Evolutionary conservation across 768 basidiomycete species (phyloP).

Genomic region (Strobilomyces echinocephalus): DNA sequence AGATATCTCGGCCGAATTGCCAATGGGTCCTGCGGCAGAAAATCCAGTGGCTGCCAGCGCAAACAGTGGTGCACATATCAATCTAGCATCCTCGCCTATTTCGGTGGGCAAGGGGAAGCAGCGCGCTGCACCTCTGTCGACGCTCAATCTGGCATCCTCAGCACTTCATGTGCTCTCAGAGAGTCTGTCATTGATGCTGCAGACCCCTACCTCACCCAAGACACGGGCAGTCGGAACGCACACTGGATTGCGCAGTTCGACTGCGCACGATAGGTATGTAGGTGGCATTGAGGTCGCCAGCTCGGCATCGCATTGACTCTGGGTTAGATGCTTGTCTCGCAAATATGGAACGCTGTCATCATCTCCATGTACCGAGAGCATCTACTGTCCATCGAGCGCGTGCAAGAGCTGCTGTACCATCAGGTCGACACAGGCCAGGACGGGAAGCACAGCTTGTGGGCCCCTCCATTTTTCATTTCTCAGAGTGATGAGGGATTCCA

Average conservation of each 20-base stretch:
- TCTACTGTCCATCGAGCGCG: slow-evolving; percentile 96
- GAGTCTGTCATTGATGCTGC: slow-evolving; percentile 49
- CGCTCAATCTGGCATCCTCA: slow-evolving; percentile 28
- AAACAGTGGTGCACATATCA: slow-evolving; percentile 4
- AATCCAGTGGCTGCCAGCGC: slow-evolving; percentile 9
- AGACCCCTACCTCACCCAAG: slow-evolving; percentile 32
- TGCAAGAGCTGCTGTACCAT: slow-evolving; percentile 96
- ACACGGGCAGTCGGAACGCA: slow-evolving; percentile 44
- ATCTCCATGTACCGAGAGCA: slow-evolving; percentile 99
- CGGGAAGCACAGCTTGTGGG: slow-evolving; percentile 86
- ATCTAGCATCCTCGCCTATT: slow-evolving; percentile 13
- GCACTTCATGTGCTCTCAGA: slow-evolving; percentile 59
- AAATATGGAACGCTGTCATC: slow-evolving; percentile 99
- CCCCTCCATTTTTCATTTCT: slow-evolving; percentile 97
- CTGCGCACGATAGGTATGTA: slow-evolving; percentile 48
- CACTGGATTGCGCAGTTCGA: slow-evolving; percentile 43
- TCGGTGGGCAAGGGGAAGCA: slow-evolving; percentile 24
- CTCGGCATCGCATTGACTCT: neutral
- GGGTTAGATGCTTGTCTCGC: slow-evolving; percentile 85
- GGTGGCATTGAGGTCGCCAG: slow-evolving; percentile 9
- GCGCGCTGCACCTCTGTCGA: slow-evolving; percentile 11
- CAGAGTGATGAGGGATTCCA: slow-evolving; percentile 86
- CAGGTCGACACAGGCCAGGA: slow-evolving; percentile 83
- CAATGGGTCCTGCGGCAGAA: slow-evolving; percentile 7
- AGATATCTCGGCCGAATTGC: slow-evolving; percentile 8